Percentiles rank a stretch among this genome's conserved stretches.
Conservation (phyloP, 108 stramenopile species). For the Nitzschia sp. region DNA sequence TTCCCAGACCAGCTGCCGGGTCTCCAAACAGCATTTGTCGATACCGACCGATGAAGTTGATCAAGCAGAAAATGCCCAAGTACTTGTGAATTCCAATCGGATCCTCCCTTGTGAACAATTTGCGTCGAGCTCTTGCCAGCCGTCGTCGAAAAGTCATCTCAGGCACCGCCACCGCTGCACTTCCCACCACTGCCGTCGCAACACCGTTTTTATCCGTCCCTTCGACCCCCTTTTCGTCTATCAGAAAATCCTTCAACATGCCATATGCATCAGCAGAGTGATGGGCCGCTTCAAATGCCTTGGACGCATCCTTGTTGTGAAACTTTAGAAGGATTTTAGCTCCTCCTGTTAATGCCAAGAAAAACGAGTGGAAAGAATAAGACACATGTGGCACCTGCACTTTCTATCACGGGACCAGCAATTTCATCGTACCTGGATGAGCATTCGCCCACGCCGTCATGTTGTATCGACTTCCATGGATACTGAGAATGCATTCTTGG, state of each 20-base stretch:
- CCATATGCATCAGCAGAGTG: constrained; percentile 53
- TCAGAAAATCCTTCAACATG: constrained; percentile 51
- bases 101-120: constrained; percentile 70
- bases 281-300: constrained; percentile 54
- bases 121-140: constrained; percentile 22
- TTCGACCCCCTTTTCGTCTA: constrained; percentile 16
- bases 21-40: constrained; percentile 59
- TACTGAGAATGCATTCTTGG: constrained; percentile 37
- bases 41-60: constrained; percentile 54
- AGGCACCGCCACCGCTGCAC: background rate
- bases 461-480: constrained; percentile 43
- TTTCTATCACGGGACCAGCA: background rate
- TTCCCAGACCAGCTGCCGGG: constrained; percentile 53
- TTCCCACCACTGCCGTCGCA: background rate
- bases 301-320: constrained; percentile 60
- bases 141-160: background rate
- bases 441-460: constrained; percentile 66
- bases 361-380: background rate
- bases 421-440: constrained; percentile 47
- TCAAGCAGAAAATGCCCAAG: constrained; percentile 51
- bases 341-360: constrained; percentile 27
- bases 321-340: constrained; percentile 49
- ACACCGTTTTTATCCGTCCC: background rate
- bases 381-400: background rate
- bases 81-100: constrained; percentile 66